Percentiles rank a stretch among this genome's conserved stretches.
These are phyloP conservation scores for Zygoascus tannicola DNA, from an alignment of 805 yeast species.

Conservation along the genomic window DNA sequence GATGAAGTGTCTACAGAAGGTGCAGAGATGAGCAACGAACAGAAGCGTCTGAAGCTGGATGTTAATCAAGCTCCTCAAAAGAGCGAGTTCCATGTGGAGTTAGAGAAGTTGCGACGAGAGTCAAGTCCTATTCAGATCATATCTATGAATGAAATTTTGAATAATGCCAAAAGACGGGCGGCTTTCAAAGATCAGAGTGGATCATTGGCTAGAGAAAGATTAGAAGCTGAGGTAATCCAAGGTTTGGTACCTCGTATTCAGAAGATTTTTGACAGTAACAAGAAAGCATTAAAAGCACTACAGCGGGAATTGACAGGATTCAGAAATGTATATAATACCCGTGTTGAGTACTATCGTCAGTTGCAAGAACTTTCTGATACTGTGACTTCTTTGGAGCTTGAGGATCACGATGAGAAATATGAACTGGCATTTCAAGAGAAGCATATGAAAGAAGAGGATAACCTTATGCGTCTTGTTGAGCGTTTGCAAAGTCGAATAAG, in stretches of 20 bases:
- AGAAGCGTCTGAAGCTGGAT: constrained; percentile 13
- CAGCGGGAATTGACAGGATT: constrained; percentile 30
- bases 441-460: constrained; percentile 17
- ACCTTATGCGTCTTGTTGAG: constrained; percentile 13
- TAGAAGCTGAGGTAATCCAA: background rate
- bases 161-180: background rate
- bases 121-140: constrained; percentile 12
- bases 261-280: constrained; percentile 2
- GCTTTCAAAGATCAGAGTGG: constrained; percentile 5
- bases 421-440: constrained; percentile 11
- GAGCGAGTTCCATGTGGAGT: constrained; percentile 18
- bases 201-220: background rate
- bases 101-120: constrained; percentile 18
- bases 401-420: constrained; percentile 22
- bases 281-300: constrained; percentile 9
- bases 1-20: background rate
- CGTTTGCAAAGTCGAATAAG: constrained; percentile 26
- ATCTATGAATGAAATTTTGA: constrained; percentile 1
- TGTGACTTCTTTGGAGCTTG: constrained; percentile 44
- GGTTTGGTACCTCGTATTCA: constrained; percentile 6
- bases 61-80: constrained; percentile 10
- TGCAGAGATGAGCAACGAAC: background rate
- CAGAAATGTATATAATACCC: constrained; percentile 64
- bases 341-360: constrained; percentile 73
- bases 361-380: constrained; percentile 81